Percentiles rank a stretch among this genome's conserved stretches.
phyloP scores from a whole-genome alignment of 306 rosid species.

The Cicer chorassanicum region DNA sequence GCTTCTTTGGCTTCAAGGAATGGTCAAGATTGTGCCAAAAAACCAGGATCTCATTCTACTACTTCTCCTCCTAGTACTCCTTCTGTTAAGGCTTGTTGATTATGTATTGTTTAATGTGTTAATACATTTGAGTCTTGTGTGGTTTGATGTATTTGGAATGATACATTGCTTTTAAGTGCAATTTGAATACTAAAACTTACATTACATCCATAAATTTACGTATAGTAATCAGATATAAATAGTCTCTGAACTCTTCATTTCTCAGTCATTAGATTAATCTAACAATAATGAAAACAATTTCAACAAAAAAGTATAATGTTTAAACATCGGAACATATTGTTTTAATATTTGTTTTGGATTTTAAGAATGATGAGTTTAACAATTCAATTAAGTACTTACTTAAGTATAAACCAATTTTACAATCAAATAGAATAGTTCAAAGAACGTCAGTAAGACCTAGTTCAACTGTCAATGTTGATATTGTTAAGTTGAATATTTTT shows the following conservation, averaged over 20 bases:
- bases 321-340: not conserved
- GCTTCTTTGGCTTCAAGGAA: constrained; percentile 63
- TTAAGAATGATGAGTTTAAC: not conserved
- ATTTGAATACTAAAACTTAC: constrained; percentile 30
- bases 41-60: constrained; percentile 42
- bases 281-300: not conserved
- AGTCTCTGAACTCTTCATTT: too few species aligned
- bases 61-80: constrained; percentile 55
- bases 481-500: too few species aligned
- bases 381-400: not conserved
- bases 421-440: not conserved
- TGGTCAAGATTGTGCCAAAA: constrained; percentile 63
- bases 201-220: not conserved
- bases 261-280: not conserved
- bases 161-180: not conserved
- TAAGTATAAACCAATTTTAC: not conserved
- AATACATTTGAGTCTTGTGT: not conserved
- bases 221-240: too few species aligned
- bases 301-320: not conserved
- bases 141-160: constrained; percentile 17
- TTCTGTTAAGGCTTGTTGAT: constrained; percentile 61
- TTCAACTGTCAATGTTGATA: too few species aligned
- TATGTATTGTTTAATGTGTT: not conserved
- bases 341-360: not conserved
- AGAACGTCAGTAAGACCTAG: too few species aligned